phyloP scores from a whole-genome alignment of 2,329 filamentous ascomycete genomes.

The Diplocarpon mali region DNA sequence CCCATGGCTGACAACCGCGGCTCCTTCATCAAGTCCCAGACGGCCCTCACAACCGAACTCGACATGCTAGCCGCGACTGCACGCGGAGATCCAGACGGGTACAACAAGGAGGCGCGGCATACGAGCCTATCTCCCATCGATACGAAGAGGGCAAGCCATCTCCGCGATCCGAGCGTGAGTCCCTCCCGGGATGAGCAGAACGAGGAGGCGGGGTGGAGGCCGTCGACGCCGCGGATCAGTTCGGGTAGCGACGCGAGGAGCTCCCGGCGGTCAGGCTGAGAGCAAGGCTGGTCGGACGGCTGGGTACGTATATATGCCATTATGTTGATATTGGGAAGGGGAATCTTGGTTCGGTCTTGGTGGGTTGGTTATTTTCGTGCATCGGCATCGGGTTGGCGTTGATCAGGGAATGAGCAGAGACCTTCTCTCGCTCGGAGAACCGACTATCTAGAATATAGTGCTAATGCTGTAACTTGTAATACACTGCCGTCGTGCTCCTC shows the following conservation, averaged over 20 bases:
- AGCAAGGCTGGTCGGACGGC: too few relatives aligned
- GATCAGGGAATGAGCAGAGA: too few relatives aligned
- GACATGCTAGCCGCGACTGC: conserved; percentile 84
- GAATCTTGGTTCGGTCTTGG: too few relatives aligned
- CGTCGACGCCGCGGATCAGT: not conserved
- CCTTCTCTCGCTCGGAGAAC: too few relatives aligned
- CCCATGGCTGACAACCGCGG: conserved; percentile 93
- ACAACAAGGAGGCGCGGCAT: not conserved
- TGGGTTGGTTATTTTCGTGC: too few relatives aligned
- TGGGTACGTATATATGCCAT: too few relatives aligned
- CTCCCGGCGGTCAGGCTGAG: too few relatives aligned
- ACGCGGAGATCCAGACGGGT: conserved; percentile 44
- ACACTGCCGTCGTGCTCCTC: too few relatives aligned
- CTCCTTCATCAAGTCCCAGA: conserved; percentile 95
- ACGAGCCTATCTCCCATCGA: not conserved
- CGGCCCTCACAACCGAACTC: conserved; percentile 76
- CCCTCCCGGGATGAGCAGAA: not conserved
- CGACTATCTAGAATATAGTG: too few relatives aligned
- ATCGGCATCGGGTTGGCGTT: too few relatives aligned
- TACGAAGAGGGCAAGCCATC: not conserved
- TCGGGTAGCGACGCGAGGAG: not conserved
- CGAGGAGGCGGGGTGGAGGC: not conserved
- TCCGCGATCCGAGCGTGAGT: not conserved
- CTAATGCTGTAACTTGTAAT: too few relatives aligned
- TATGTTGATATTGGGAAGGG: too few relatives aligned